Base-by-base conservation (phyloP, 176 grass and related monocot species). In the Zea luxurians region DNA sequence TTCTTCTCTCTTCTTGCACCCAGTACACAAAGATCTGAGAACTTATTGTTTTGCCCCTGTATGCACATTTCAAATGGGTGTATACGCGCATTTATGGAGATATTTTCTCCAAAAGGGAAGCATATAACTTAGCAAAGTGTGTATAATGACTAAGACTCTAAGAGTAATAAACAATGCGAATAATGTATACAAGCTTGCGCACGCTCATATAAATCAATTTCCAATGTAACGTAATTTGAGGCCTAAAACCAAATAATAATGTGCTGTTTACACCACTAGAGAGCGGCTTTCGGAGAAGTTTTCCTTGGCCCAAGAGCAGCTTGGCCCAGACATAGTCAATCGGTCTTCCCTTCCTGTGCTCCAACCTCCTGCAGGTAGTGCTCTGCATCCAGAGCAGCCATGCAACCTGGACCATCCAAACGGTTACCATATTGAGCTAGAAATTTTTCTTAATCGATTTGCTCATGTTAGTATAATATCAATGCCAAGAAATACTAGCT, bases 361-460 rank as follows among this genome's bases (percentile, higher is more conserved):
- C 88, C 96, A 78, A 96, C 54, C 79, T 91, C 88, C 71, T 93
- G 96, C 59, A 99, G 86, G 67, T 96, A 96, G 82, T 99, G 96
- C 55, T 96, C 96, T 27, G 96, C 96, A 86, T 99, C 96, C 82
- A 96, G 75, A 49, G 92, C 92, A 20, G 96, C 96, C 96, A 93
- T 99, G 84, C 96, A 99, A 45, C 96, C 96, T 99, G 67, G 49
- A 77, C 16, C 42, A 81, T 17, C 15, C 55, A 88, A 40, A 8
- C 4, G 6, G 40, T 44, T 45, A n/a, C 4, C 21, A 57, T 63
- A 20, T 61, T 13, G 3, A 38, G 64, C 66, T 64, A 44, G 4
- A n/a, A 54, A 59, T 13, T 38, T 66, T 11, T 68, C 48, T 44
- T 12, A 66, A 53, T 48, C 27, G 16, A 37, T 36, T 10, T 60